Evolutionary conservation across 352 stramenopile species (phyloP).

Genomic region (Lagenidium giganteum): DNA sequence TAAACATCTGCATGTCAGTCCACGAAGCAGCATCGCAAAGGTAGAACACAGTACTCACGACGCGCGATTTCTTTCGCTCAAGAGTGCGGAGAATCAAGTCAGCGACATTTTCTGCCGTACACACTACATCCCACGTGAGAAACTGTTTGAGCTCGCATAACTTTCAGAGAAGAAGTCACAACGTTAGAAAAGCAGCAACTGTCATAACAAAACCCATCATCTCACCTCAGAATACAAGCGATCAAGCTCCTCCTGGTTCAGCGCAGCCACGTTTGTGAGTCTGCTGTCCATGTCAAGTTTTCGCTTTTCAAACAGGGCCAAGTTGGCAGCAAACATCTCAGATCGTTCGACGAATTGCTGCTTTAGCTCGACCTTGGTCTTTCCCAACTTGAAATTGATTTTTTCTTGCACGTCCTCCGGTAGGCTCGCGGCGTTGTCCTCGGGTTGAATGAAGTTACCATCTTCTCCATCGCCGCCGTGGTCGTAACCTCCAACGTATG

Average conservation of each 20-base stretch:
- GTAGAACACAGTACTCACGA: no score
- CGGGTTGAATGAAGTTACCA: conserved; percentile 76
- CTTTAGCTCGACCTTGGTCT: conserved; percentile 28
- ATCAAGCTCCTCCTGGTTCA: conserved; percentile 24
- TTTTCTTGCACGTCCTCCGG: conserved; percentile 70
- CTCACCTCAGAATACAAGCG: no score
- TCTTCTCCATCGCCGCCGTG: conserved; percentile 50
- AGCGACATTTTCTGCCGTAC: no score
- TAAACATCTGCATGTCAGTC: no score
- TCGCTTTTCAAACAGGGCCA: conserved; percentile 25
- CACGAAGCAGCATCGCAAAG: no score
- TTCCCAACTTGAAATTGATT: conserved; percentile 45
- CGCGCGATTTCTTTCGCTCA: no score
- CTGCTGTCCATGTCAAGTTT: conserved; percentile 17
- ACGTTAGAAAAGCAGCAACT: no score
- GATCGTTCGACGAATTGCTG: conserved; percentile 24
- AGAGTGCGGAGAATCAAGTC: no score
- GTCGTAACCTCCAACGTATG: conserved; percentile 73
- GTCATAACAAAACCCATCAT: no score
- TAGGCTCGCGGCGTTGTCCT: conserved; percentile 67
- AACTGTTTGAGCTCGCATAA: no score
- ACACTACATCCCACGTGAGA: no score
- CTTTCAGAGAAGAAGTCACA: no score
- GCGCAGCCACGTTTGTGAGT: conserved; percentile 13
- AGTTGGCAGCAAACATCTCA: conserved; percentile 20